Percentiles rank a stretch among this genome's conserved stretches.
These are phyloP conservation scores for Pyrenophora tritici-repentis DNA, from an alignment of 2,329 filamentous ascomycete genomes.

Conservation along the genomic window DNA sequence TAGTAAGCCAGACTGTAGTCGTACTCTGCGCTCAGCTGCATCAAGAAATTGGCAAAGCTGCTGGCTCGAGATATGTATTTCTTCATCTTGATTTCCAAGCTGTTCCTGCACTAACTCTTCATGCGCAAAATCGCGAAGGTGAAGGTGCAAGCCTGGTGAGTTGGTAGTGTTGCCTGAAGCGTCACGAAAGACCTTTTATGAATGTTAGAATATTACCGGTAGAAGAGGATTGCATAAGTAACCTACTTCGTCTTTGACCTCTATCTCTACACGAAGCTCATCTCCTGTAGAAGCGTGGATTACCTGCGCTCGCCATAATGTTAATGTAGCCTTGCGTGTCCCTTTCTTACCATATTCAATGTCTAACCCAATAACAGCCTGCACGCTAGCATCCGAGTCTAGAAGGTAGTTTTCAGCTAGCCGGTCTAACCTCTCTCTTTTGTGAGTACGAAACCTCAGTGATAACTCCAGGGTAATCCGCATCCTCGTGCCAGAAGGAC, in stretches of 20 bases:
- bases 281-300: not conserved
- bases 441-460: slow-evolving; percentile 23
- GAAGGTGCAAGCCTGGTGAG: too few species aligned
- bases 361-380: slow-evolving; percentile 19
- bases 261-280: not conserved
- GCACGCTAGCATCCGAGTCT: slow-evolving; percentile 21
- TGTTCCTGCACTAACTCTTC: too few species aligned
- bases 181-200: too few species aligned
- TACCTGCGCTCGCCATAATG: not conserved
- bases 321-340: slow-evolving; percentile 14
- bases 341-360: slow-evolving; percentile 21
- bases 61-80: too few species aligned
- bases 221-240: too few species aligned
- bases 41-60: too few species aligned
- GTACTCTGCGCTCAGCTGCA: too few species aligned
- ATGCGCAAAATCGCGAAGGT: too few species aligned
- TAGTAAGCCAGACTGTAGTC: too few species aligned
- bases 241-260: not conserved
- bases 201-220: too few species aligned
- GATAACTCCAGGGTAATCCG: slow-evolving; percentile 29
- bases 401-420: slow-evolving; percentile 28
- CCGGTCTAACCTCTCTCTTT: slow-evolving; percentile 17
- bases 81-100: too few species aligned
- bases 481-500: slow-evolving; percentile 27
- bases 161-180: too few species aligned